A percentile compares a stretch with the other conserved stretches of the same genome.
phyloP scores from a whole-genome alignment of 345 rosid species.

The Melaleuca quinquenervia region DNA sequence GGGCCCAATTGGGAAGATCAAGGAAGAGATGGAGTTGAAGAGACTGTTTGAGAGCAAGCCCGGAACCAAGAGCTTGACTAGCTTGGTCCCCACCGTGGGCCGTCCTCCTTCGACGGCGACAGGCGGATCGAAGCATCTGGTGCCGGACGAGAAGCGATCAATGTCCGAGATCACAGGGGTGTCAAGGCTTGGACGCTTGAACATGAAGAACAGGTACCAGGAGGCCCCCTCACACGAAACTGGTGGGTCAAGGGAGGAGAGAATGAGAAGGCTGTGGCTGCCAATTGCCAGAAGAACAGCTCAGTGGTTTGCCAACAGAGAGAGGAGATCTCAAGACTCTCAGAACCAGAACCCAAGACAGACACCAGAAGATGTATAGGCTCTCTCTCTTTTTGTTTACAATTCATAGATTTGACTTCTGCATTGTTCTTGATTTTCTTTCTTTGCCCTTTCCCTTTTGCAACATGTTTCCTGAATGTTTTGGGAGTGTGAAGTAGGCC shows the following conservation, averaged over 20 bases:
- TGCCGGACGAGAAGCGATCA: slow-evolving; percentile 42
- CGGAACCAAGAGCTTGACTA: not conserved
- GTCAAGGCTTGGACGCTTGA: slow-evolving; percentile 31
- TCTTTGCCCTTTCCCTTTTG: not conserved
- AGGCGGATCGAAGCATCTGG: slow-evolving; percentile 1
- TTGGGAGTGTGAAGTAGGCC: not conserved
- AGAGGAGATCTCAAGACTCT: slow-evolving; percentile 21
- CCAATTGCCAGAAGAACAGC: slow-evolving; percentile 69
- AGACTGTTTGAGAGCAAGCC: slow-evolving; percentile 36
- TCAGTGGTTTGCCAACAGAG: slow-evolving; percentile 70
- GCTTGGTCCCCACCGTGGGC: slow-evolving; percentile 5
- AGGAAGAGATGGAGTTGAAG: slow-evolving; percentile 54
- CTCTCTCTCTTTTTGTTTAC: not conserved
- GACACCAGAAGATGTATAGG: not conserved
- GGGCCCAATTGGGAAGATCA: slow-evolving; percentile 22
- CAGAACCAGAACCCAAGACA: not conserved
- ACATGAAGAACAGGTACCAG: slow-evolving; percentile 8
- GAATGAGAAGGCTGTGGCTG: slow-evolving; percentile 49
- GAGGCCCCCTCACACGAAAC: slow-evolving; percentile 11
- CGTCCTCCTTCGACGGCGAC: not conserved
- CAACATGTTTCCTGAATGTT: not conserved
- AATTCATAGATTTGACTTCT: not conserved
- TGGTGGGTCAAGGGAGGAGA: slow-evolving; percentile 20
- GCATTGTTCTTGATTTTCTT: not conserved
- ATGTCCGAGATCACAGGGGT: slow-evolving; percentile 65